Base-by-base conservation (phyloP, 192 early-diverging fungal genomes). In the Gigaspora rosea region DNA sequence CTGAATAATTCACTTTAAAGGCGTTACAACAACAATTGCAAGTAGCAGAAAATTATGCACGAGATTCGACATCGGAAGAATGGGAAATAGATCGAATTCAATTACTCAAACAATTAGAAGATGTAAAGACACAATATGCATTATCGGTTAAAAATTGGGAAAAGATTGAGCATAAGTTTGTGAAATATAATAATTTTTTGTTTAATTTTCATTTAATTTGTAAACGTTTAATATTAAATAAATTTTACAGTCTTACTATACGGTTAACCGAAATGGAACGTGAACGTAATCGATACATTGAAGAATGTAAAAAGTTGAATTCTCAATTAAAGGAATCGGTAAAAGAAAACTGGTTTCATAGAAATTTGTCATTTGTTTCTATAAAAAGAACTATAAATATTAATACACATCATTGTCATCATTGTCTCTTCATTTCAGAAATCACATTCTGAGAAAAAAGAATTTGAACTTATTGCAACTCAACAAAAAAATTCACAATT, bases 81-180 rank as follows among this genome's bases (percentile, higher is more conserved):
- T 78, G 64, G 80, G 81, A 65, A 68, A 80, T 49, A 62, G 82
- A 9, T 77, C 78, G 9, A 66, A 80, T 71, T 18, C 78, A 82
- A 4, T 35, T 85, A 11, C 41, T 85, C 32, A 61, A 71, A 47
- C 84, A 80, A 36, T 80, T 85, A 61, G 80, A 85, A 47, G 80
- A 75, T 8, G 36, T 85, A 41, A 80, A 85, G 52, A 75, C 82
- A 11, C 82, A 85, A 20, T 73, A 81, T 64, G 52, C 78, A 2
- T 22, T 72, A 13, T 71, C 78, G 11, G 52, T 71, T 12, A 85
- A 81, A 57, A 79, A 78, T 54, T 75, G 82, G 62, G 84, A 85
- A 73, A 75, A 80, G 13, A 65, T 78, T 20, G 84, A 85, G 27
- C 47, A 79, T 70, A 80, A 77, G 84, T 83, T 41, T 41, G 41